Percentiles rank a stretch among this genome's conserved stretches.
These are phyloP conservation scores for Begonia peltatifolia DNA, from an alignment of 306 rosid species.

Conservation along the genomic window DNA sequence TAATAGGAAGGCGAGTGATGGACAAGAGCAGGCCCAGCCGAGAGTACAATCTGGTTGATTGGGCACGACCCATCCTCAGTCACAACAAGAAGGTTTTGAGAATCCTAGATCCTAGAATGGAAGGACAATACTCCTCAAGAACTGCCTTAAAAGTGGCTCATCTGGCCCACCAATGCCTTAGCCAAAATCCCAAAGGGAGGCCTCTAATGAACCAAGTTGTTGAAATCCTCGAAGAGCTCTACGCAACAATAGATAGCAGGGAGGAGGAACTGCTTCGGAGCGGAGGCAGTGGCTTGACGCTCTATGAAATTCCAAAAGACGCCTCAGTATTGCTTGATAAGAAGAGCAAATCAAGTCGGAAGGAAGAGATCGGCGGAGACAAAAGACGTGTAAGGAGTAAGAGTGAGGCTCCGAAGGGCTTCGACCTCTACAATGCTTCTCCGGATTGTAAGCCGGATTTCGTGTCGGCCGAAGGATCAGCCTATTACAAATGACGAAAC, in stretches of 20 bases:
- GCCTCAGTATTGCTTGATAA: neutral
- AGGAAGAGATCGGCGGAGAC: neutral
- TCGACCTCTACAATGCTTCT: neutral
- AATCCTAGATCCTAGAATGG: constrained; percentile 56
- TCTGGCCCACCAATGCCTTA: constrained; percentile 55
- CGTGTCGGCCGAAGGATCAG: neutral
- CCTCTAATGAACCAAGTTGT: constrained; percentile 68
- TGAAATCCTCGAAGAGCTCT: constrained; percentile 42
- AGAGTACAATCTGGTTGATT: constrained; percentile 67
- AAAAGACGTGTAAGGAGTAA: neutral
- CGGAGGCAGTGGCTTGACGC: neutral
- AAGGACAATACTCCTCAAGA: constrained; percentile 46
- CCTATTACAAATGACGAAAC: constrained; percentile 2
- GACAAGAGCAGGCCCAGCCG: constrained; percentile 75
- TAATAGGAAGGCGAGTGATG: constrained; percentile 54
- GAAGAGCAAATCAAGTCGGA: neutral
- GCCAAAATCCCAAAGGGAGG: constrained; percentile 75
- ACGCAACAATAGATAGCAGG: constrained; percentile 18
- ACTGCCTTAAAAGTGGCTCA: constrained; percentile 39
- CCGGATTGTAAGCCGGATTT: neutral
- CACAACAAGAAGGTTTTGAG: constrained; percentile 45
- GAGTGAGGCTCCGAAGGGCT: constrained; percentile 3
- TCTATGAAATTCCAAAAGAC: neutral
- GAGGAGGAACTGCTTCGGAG: constrained; percentile 17
- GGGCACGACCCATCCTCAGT: constrained; percentile 63